phyloP scores from a whole-genome alignment of 257 asterid genomes.

The Gentiana dahurica region DNA sequence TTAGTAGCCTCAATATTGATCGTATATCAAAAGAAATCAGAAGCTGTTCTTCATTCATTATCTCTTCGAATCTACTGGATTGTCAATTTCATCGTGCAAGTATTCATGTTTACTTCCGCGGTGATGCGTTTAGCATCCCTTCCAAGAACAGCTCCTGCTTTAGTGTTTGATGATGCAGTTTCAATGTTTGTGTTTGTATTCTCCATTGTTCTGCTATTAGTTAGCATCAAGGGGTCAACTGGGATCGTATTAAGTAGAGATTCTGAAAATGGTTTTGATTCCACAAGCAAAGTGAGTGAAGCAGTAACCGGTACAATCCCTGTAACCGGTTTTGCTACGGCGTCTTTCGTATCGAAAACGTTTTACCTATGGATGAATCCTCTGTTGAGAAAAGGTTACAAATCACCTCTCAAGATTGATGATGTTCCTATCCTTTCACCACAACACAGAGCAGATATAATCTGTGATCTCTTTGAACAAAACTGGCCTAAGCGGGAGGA shows the following conservation, averaged over 20 bases:
- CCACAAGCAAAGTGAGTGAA: conserved; percentile 20
- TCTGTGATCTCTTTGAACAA: conserved; percentile 43
- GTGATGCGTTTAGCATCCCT: conserved; percentile 30
- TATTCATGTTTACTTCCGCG: conserved; percentile 42
- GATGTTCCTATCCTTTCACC: conserved; percentile 80
- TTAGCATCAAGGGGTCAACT: conserved; percentile 54
- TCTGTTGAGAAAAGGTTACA: conserved; percentile 53
- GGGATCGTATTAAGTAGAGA: conserved; percentile 30
- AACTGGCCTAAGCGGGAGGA: conserved; percentile 85
- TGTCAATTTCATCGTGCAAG: conserved; percentile 29
- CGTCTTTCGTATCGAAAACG: conserved; percentile 54
- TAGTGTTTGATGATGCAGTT: conserved; percentile 50
- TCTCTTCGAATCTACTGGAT: conserved; percentile 61
- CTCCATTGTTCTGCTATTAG: conserved; percentile 32
- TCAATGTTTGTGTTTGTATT: conserved; percentile 29
- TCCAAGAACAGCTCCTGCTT: conserved; percentile 24
- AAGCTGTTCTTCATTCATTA: conserved; percentile 44
- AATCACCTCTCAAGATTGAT: conserved; percentile 49
- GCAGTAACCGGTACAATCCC: conserved; percentile 32
- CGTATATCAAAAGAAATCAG: conserved; percentile 58
- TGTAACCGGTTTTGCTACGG: conserved; percentile 62
- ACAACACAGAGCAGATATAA: conserved; percentile 55
- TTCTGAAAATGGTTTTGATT: conserved; percentile 22
- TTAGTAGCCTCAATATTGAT: conserved; percentile 31
- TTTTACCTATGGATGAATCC: conserved; percentile 96